phyloP scores from a whole-genome alignment of 148 eudicot species.

The Camellia japonica region DNA sequence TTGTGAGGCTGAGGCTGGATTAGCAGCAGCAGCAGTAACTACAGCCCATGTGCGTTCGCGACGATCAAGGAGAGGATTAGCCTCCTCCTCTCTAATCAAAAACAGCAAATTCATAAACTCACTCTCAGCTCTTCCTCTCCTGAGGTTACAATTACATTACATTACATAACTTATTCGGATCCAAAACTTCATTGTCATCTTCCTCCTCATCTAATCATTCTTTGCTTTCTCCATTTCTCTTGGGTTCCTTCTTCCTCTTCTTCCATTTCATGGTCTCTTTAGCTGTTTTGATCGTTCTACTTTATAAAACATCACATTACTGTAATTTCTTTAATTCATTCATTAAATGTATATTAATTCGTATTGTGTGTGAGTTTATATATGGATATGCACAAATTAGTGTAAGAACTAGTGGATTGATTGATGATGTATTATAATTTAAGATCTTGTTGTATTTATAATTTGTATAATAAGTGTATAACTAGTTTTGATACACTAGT shows the following conservation, averaged over 20 bases:
- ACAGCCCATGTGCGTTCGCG: conserved; percentile 50
- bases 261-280: neutral
- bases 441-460: no score
- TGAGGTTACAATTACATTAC: conserved; percentile 34
- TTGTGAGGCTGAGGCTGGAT: neutral
- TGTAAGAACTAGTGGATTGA: no score
- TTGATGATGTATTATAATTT: no score
- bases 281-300: neutral
- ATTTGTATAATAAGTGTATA: no score
- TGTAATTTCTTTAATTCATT: neutral
- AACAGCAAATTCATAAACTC: conserved; percentile 91
- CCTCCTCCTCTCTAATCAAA: conserved; percentile 43
- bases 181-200: neutral
- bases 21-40: conserved; percentile 16
- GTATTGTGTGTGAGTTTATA: neutral
- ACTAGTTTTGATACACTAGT: no score
- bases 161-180: neutral
- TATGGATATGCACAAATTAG: no score
- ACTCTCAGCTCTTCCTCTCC: conserved; percentile 60
- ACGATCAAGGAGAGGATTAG: conserved; percentile 56
- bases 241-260: neutral
- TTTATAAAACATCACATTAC: neutral
- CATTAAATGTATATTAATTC: neutral
- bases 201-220: neutral
- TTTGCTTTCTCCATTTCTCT: neutral